Conservation (phyloP, 2,329 filamentous ascomycete species). For the Fusarium praegraminearum region DNA sequence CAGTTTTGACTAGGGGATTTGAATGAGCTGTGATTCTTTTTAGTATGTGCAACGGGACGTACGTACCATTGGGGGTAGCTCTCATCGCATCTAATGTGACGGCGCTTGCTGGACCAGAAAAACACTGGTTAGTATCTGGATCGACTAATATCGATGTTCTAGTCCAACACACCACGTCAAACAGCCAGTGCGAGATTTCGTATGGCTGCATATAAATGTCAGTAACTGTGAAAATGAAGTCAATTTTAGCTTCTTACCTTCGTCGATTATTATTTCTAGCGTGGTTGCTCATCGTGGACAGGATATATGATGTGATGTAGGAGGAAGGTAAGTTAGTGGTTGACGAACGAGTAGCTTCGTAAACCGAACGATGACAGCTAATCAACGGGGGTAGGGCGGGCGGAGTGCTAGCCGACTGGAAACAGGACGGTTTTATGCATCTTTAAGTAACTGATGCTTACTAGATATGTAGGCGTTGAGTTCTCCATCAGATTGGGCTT, state of each 20-base stretch:
- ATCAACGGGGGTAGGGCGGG: slow-evolving; percentile 4
- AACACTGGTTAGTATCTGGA: slow-evolving; percentile 8
- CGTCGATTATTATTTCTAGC: slow-evolving; percentile 20
- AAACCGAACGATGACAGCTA: not conserved
- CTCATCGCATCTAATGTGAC: slow-evolving; percentile 33
- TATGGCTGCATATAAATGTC: slow-evolving; percentile 18
- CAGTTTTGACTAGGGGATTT: slow-evolving; percentile 20
- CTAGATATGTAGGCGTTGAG: slow-evolving; percentile 1
- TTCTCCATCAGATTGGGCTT: not conserved
- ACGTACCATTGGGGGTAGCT: slow-evolving; percentile 32
- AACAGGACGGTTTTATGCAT: slow-evolving; percentile 23
- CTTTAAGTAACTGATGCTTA: slow-evolving; percentile 19
- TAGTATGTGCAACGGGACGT: not conserved
- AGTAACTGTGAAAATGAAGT: not conserved
- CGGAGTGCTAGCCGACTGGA: slow-evolving; percentile 1
- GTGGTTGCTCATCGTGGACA: not conserved
- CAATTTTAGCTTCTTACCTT: slow-evolving; percentile 14
- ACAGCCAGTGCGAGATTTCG: slow-evolving; percentile 32
- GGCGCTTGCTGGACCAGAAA: slow-evolving; percentile 25
- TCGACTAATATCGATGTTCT: slow-evolving; percentile 2
- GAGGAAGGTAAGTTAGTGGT: not conserved
- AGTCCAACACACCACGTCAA: slow-evolving; percentile 31
- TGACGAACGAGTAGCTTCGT: slow-evolving; percentile 3
- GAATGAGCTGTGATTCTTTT: not conserved
- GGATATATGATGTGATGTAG: slow-evolving; percentile 4